Conservation (phyloP, 2,329 filamentous ascomycete species). For the Juglanconis sp. region DNA sequence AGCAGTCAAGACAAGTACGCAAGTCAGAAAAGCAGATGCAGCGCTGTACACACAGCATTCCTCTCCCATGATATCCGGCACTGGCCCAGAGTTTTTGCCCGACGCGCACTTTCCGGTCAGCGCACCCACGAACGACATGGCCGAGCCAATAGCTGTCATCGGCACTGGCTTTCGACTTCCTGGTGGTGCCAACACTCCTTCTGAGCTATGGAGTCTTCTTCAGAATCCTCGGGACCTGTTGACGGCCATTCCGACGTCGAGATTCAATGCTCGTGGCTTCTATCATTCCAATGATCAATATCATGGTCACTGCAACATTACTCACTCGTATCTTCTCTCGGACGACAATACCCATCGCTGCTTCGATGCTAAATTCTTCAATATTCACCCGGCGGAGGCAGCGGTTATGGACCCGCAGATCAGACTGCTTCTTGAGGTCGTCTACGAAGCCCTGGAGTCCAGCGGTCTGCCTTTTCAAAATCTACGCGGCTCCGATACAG, state of each 20-base stretch:
- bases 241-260: slow-evolving; percentile 17
- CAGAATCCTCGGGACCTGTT: slow-evolving; percentile 20
- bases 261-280: slow-evolving; percentile 22
- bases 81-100: no score
- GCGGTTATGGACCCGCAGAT: slow-evolving; percentile 17
- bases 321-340: background rate
- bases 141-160: slow-evolving; percentile 39
- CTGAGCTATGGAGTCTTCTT: slow-evolving; percentile 34
- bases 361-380: slow-evolving; percentile 26
- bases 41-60: no score
- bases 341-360: background rate
- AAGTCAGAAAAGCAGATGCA: no score
- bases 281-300: slow-evolving; percentile 25
- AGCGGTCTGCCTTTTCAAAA: slow-evolving; percentile 20
- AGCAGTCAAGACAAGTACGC: no score
- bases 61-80: no score
- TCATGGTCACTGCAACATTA: slow-evolving; percentile 16
- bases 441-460: slow-evolving; percentile 22
- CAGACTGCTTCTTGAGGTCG: slow-evolving; percentile 19
- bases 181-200: slow-evolving; percentile 30
- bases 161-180: slow-evolving; percentile 38
- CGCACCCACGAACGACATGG: no score
- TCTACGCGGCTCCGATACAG: slow-evolving; percentile 23
- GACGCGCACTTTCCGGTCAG: no score
- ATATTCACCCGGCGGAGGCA: slow-evolving; percentile 22